Evolutionary conservation across 208 protist genomes (phyloP).

Genomic region (Blastocrithidia nonstop): DNA sequence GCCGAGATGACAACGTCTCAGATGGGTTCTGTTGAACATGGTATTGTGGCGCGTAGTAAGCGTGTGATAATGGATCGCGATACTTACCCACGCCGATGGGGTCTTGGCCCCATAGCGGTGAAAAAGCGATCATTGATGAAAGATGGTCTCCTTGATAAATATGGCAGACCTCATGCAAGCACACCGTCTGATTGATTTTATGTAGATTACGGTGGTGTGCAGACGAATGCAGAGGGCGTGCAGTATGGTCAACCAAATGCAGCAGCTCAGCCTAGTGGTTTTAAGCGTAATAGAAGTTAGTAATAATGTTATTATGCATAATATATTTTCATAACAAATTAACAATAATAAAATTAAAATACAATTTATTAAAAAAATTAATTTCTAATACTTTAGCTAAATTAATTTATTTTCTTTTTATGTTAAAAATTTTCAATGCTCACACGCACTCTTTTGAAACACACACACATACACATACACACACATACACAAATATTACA

Average conservation of each 20-base stretch:
- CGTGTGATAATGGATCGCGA: conserved; percentile 99
- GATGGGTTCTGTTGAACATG: conserved; percentile 95
- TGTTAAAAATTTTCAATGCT: too few relatives aligned
- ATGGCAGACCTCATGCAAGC: conserved; percentile 93
- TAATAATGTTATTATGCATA: too few relatives aligned
- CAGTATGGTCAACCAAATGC: conserved; percentile 54
- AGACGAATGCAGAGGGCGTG: conserved; percentile 72
- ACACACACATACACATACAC: too few relatives aligned
- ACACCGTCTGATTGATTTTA: conserved; percentile 96
- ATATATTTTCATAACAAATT: too few relatives aligned
- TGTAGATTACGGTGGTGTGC: conserved; percentile 83
- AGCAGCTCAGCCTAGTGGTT: too few relatives aligned
- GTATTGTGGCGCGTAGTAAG: conserved; percentile 97
- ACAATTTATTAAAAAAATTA: too few relatives aligned
- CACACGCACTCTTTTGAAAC: too few relatives aligned
- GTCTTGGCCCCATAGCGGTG: conserved; percentile 89
- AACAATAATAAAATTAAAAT: too few relatives aligned
- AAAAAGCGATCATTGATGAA: conserved; percentile 96
- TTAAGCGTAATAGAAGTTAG: too few relatives aligned
- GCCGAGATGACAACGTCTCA: conserved; percentile 97
- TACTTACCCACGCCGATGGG: conserved; percentile 98
- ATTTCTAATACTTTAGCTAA: background rate
- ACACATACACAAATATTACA: conserved; percentile 3
- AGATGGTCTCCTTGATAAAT: conserved; percentile 97
- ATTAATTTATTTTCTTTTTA: background rate